These are phyloP conservation scores for Grosmannia penicillata DNA, from an alignment of 2,329 filamentous ascomycete species.

Conservation along the genomic window DNA sequence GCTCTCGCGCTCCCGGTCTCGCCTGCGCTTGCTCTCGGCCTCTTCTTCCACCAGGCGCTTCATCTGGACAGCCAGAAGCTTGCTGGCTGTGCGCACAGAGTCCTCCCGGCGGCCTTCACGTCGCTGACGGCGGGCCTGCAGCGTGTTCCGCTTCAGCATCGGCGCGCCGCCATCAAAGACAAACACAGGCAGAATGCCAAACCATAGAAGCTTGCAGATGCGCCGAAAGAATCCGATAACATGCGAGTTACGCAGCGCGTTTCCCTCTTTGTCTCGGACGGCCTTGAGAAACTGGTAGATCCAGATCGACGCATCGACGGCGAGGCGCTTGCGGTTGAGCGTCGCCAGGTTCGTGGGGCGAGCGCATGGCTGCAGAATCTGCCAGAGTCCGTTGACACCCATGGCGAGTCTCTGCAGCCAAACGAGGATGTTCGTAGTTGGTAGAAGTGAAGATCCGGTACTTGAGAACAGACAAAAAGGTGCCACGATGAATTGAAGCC, in stretches of 20 bases:
- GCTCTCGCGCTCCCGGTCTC: conserved; percentile 23
- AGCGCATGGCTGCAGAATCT: conserved; percentile 85
- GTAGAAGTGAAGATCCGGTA: too few species aligned
- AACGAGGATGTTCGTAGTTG: too few species aligned
- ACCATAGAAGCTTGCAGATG: conserved; percentile 95
- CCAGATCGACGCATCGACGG: conserved; percentile 97
- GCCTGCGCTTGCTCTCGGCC: conserved; percentile 43
- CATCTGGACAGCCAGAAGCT: conserved; percentile 87
- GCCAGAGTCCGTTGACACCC: conserved; percentile 98
- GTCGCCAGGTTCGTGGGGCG: conserved; percentile 93
- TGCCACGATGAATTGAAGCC: too few species aligned
- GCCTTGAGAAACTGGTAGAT: conserved; percentile 99
- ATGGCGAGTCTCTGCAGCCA: too few species aligned
- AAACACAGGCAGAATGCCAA: conserved; percentile 91
- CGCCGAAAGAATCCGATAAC: conserved; percentile 95
- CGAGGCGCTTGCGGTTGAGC: conserved; percentile 88
- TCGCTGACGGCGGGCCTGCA: conserved; percentile 60
- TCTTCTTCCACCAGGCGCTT: conserved; percentile 82
- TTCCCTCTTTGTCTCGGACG: conserved; percentile 95
- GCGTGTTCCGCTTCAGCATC: conserved; percentile 78
- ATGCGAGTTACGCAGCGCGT: conserved; percentile 89
- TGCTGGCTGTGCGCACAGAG: conserved; percentile 81
- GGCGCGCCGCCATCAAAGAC: conserved; percentile 96
- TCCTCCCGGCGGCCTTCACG: conserved; percentile 85
- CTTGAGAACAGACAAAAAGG: too few species aligned